A percentile compares a stretch with the other conserved stretches of the same genome.
Conservation (phyloP, 345 rosid genomes). For the Eutrema japonicum region DNA sequence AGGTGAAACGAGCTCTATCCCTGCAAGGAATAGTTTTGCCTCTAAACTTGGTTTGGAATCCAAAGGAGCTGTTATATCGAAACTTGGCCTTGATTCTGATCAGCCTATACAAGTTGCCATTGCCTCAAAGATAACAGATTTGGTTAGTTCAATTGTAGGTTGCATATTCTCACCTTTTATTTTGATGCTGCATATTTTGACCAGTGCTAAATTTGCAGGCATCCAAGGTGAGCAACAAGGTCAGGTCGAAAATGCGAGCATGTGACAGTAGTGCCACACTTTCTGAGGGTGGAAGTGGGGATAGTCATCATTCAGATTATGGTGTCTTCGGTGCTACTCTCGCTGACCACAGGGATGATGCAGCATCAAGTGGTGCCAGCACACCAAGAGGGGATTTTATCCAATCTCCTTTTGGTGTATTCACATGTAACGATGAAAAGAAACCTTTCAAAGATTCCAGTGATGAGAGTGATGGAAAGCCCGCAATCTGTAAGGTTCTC, state of each 20-base stretch:
- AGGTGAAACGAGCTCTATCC: constrained; percentile 54
- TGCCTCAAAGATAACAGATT: constrained; percentile 87
- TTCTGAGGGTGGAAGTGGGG: constrained; percentile 81
- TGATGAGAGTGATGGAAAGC: constrained; percentile 77
- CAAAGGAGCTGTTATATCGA: constrained; percentile 50
- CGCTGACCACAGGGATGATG: constrained; percentile 79
- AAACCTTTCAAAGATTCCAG: constrained; percentile 63
- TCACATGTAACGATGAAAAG: constrained; percentile 58
- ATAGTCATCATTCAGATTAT: constrained; percentile 69
- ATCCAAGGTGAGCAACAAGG: constrained; percentile 79
- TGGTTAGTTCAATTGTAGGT: constrained; percentile 64
- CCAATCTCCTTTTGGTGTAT: constrained; percentile 65
- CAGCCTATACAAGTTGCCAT: constrained; percentile 89
- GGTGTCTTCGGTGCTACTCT: constrained; percentile 57
- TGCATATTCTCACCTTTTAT: constrained; percentile 31
- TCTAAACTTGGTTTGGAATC: constrained; percentile 52
- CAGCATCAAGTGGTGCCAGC: constrained; percentile 83
- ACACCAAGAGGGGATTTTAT: constrained; percentile 81
- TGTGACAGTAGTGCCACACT: constrained; percentile 57
- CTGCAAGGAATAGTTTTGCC: constrained; percentile 55
- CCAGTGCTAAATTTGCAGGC: constrained; percentile 59
- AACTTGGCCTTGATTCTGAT: constrained; percentile 88
- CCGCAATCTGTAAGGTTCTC: constrained; percentile 67
- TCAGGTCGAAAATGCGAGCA: constrained; percentile 69
- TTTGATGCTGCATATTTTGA: constrained; percentile 41